Base-by-base conservation (phyloP, 805 yeast genomes). In the Cyberlindnera euphorbiae region DNA sequence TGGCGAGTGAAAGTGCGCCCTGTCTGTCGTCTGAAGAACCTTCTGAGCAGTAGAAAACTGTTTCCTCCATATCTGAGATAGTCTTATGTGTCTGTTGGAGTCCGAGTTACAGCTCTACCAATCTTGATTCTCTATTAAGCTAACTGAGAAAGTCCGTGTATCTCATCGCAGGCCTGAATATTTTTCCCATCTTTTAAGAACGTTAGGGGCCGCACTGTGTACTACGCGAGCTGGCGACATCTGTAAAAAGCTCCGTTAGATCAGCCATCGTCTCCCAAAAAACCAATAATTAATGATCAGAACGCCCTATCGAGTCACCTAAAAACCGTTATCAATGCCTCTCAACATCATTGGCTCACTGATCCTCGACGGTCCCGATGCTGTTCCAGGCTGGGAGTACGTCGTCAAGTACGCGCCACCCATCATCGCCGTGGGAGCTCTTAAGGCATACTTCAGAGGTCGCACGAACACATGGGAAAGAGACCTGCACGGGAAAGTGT, bases 401-500 rank as follows among this genome's bases (percentile, higher is more conserved):
- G 58, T 86, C 36, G 75, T 72, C 45, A 49, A 52, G 6, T 77
- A 73, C 45, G 80, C 71, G 0, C 95, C 96, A 0, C 62, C 68
- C 4, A 52, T 73, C 0, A 62, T 69, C 0, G 60, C 60, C 0
- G 52, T 72, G 0, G 71, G 64, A 0, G 70, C 71, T 1, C 34
- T 77, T 28, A 90, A 90, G 56, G 75, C 75, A 56, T 86, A 83
- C 63, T 79, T 83, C 50, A 74, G 81, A 24, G 98, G 98, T 9
- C 59, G 84, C 2, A 47, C 73, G 15, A 93, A 90, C 60, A 83
- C 88, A 0, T 90, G 96, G 96, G 95, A 86, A 43, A 70, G 97
- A 41, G 89, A 88, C 46, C 61, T 90, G 56, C 96, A 93, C 55
- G 97, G 97, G 2, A 78, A 79, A 52, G 97, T 89, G 5, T 82